phyloP scores from a whole-genome alignment of 768 basidiomycete genomes.

The Cystofilobasidium bisporidii region DNA sequence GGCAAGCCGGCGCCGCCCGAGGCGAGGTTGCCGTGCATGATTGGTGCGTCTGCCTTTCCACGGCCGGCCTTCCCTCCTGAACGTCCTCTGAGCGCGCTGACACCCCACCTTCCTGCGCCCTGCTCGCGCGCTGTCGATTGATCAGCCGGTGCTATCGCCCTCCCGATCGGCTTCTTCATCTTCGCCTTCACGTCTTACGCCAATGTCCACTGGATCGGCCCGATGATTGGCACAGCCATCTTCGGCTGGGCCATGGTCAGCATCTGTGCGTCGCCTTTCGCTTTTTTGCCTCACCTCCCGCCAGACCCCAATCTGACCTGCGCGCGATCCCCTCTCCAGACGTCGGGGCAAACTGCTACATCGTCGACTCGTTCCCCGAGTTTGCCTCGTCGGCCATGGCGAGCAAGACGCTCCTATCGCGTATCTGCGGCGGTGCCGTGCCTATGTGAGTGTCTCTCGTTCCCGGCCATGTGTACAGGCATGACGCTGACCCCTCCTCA shows the following conservation, averaged over 20 bases:
- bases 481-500: no score
- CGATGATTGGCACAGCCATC: slow-evolving; percentile 11
- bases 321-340: no score
- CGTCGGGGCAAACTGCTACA: neutral
- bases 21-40: slow-evolving; percentile 22
- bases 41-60: no score
- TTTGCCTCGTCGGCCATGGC: slow-evolving; percentile 26
- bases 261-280: neutral
- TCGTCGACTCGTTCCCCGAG: slow-evolving; percentile 14
- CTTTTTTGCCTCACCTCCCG: no score
- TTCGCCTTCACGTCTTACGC: slow-evolving; percentile 18
- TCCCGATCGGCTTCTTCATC: neutral
- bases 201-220: slow-evolving; percentile 23
- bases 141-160: neutral
- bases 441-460: no score
- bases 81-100: no score
- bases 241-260: slow-evolving; percentile 18
- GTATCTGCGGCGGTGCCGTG: neutral
- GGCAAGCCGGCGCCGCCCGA: slow-evolving; percentile 8
- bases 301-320: no score
- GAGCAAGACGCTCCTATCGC: slow-evolving; percentile 10
- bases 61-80: no score
- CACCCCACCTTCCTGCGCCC: no score
- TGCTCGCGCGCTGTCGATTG: neutral
- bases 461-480: no score